Evolutionary conservation across 2,329 filamentous ascomycete genomes (phyloP), one percentile per base, ranked within the genome.

Genomic region (Colletotrichum simmondsii): DNA sequence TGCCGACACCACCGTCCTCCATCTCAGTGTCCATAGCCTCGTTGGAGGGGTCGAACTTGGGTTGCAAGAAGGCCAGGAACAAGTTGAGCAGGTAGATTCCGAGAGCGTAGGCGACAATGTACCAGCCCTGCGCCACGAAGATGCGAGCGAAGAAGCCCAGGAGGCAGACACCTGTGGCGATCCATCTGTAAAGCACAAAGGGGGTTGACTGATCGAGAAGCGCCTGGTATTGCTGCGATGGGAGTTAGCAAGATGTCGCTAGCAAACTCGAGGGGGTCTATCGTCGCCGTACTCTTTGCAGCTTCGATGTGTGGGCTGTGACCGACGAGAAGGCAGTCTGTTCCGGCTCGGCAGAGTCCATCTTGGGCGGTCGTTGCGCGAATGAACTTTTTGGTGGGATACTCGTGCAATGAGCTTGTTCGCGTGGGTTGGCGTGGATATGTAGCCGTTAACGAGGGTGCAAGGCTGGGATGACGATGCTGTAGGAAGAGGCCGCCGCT

Each of bases 41-140:
- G 81, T 97, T 94, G 76, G 95, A 97, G 68, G 97, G 97, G 86
- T 99, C 97, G 87, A 99, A 98, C 87, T 99, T 99, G 78, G 97
- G 97, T 81, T 96, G 94, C 68, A 99, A 90, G 88, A 99, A 99
- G 78, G 97, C 97, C 82, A 99, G 94, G 90, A 99, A 99, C 74
- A 99, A 92, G 86, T 99, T 99, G 74, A 99, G 92, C 60, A 99
- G 94, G 88, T 99, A 99, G 85, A 99, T 99, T 78, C 96, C 97
- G 68, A 99, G 92, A 49, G 96, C 97, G 85, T 99, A 99, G 77
- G 95, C 96, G 79, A 99, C 97, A 77, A 99, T 98, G 83, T 99
- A 99, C 97, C 97, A 99, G 85, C 97, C 97, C 86, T 98, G 95
- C 72, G 95, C 95, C 63, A 98, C 75, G 76, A 99, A 88, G 83